phyloP scores from a whole-genome alignment of 768 basidiomycete genomes.

The Tylopilus vinaceipallidus region DNA sequence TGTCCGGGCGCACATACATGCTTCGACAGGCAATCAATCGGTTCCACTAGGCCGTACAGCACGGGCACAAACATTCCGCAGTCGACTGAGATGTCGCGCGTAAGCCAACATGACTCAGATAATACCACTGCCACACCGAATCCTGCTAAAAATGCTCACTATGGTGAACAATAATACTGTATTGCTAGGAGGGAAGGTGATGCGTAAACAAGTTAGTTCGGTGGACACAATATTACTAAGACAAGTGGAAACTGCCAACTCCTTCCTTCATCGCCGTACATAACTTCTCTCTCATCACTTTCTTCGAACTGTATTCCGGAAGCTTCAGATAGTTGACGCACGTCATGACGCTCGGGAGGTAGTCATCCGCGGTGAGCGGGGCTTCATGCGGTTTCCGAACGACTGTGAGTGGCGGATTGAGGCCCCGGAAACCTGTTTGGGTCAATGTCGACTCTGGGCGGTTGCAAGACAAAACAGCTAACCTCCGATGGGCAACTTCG shows the following conservation, averaged over 20 bases:
- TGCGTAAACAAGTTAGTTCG: constrained; percentile 24
- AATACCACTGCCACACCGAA: background rate
- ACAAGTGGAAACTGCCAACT: constrained; percentile 95
- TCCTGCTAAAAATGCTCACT: background rate
- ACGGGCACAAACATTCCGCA: constrained; percentile 26
- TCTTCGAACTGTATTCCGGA: constrained; percentile 90
- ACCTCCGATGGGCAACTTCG: constrained; percentile 96
- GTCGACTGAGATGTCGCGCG: constrained; percentile 1
- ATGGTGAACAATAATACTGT: constrained; percentile 8
- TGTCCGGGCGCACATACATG: constrained; percentile 58
- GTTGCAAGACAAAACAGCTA: constrained; percentile 25
- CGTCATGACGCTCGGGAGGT: constrained; percentile 97
- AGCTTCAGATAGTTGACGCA: constrained; percentile 97
- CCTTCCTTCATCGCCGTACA: constrained; percentile 88
- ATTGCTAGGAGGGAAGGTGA: constrained; percentile 11
- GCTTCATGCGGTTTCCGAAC: constrained; percentile 96
- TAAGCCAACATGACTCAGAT: constrained; percentile 9
- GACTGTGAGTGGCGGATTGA: constrained; percentile 92
- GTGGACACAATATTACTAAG: constrained; percentile 43
- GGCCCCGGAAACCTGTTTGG: constrained; percentile 80
- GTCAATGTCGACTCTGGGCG: background rate
- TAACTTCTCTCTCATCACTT: constrained; percentile 81
- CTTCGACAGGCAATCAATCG: constrained; percentile 7
- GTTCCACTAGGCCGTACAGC: constrained; percentile 1
- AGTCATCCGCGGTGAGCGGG: constrained; percentile 88